A percentile compares a stretch with the other conserved stretches of the same genome.
Evolutionary conservation across 306 rosid genomes (phyloP).

Genomic region (Betula pendula): DNA sequence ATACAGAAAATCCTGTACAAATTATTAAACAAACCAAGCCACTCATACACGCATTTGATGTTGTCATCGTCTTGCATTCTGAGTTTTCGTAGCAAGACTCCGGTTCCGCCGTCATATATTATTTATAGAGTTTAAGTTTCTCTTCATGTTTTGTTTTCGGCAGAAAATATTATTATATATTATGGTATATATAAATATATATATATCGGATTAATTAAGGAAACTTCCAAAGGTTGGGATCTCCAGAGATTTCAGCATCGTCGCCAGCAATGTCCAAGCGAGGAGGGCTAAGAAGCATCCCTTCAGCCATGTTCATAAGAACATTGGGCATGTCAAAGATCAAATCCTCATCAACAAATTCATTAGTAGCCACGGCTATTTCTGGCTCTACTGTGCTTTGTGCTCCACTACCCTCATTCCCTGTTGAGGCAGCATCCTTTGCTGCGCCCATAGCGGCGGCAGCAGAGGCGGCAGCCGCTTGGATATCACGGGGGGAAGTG

Average conservation of each 20-base stretch:
- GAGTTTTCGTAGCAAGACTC: slow-evolving; percentile 33
- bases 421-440: slow-evolving; percentile 30
- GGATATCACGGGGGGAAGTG: slow-evolving; percentile 70
- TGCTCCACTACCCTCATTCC: not conserved
- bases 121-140: slow-evolving; percentile 24
- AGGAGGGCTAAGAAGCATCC: slow-evolving; percentile 95
- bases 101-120: slow-evolving; percentile 23
- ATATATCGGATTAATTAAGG: slow-evolving; percentile 20
- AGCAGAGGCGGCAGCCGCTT: slow-evolving; percentile 73
- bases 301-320: slow-evolving; percentile 77
- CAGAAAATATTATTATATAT: not conserved
- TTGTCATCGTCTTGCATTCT: slow-evolving; percentile 32
- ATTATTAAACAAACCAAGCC: slow-evolving; percentile 3
- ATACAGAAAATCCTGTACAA: slow-evolving; percentile 30
- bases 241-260: slow-evolving; percentile 24
- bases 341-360: slow-evolving; percentile 81
- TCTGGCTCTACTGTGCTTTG: slow-evolving; percentile 15
- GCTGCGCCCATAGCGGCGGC: slow-evolving; percentile 59
- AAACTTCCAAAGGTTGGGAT: slow-evolving; percentile 51
- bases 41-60: slow-evolving; percentile 17
- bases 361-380: not conserved
- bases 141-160: not conserved
- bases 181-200: slow-evolving; percentile 1
- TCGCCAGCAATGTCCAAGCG: slow-evolving; percentile 46
- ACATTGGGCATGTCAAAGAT: slow-evolving; percentile 90